A percentile compares a stretch with the other conserved stretches of the same genome.
phyloP scores from a whole-genome alignment of 2,329 filamentous ascomycete species.

The Neopestalotiopsis clavispora region DNA sequence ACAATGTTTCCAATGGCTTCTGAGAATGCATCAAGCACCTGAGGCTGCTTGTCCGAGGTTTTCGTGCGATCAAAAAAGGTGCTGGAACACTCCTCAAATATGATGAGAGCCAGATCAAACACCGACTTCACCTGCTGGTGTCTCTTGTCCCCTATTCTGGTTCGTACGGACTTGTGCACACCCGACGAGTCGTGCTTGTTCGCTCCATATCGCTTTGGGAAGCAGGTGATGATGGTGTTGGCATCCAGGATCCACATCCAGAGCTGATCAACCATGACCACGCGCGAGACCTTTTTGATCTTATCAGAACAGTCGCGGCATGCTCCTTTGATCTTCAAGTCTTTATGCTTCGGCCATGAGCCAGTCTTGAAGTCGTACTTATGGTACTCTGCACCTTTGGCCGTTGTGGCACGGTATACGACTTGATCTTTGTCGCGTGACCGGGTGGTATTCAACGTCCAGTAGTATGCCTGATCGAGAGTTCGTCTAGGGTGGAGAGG shows the following conservation, averaged over 20 bases:
- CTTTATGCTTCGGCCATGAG: conserved; percentile 16
- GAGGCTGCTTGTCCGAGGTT: conserved; percentile 35
- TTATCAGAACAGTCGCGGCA: conserved; percentile 20
- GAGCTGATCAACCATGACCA: conserved; percentile 50
- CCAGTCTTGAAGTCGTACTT: conserved; percentile 19
- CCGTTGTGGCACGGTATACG: conserved; percentile 42
- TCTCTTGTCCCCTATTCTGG: conserved; percentile 29
- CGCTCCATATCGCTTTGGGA: conserved; percentile 47
- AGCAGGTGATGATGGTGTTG: conserved; percentile 44
- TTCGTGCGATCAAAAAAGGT: conserved; percentile 46
- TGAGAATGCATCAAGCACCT: conserved; percentile 46
- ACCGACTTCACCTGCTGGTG: conserved; percentile 39
- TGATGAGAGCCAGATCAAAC: conserved; percentile 47
- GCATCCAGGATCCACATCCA: conserved; percentile 49
- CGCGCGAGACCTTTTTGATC: conserved; percentile 26
- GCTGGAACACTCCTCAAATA: conserved; percentile 46
- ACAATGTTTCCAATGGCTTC: conserved; percentile 47
- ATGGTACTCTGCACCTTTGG: conserved; percentile 28
- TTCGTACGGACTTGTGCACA: conserved; percentile 46
- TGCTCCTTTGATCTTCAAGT: no score
- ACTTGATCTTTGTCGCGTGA: conserved; percentile 47
- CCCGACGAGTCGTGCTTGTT: conserved; percentile 44
- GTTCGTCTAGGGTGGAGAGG: conserved; percentile 50
- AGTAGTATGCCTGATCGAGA: conserved; percentile 51
- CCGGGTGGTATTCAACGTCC: conserved; percentile 44